Evolutionary conservation across 345 rosid genomes (phyloP).

Genomic region (Draba incana): DNA sequence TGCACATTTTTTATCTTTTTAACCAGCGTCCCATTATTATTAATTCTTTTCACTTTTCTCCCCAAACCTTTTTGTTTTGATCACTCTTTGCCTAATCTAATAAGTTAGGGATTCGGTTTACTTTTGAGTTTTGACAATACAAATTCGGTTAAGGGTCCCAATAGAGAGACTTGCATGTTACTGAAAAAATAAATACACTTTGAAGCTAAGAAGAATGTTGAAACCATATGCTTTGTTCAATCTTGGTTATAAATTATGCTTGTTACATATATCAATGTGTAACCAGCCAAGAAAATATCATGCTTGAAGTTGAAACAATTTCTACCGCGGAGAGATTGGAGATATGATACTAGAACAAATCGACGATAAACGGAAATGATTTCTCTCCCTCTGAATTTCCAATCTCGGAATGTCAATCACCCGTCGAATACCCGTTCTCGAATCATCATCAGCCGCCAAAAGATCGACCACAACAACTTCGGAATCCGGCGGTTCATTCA

Average conservation of each 20-base stretch:
- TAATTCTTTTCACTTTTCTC: background rate
- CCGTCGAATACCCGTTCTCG: conserved; percentile 19
- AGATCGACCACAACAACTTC: conserved; percentile 70
- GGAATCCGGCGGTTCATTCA: conserved; percentile 75
- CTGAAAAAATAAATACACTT: too few species aligned
- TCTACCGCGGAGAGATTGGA: conserved; percentile 64
- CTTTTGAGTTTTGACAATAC: background rate
- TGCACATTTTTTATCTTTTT: conserved; percentile 14
- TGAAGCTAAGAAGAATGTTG: too few species aligned
- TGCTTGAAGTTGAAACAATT: background rate
- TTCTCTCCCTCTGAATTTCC: conserved; percentile 28
- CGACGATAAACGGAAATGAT: conserved; percentile 33
- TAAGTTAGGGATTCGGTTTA: background rate
- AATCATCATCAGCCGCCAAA: conserved; percentile 53
- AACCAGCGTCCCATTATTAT: background rate
- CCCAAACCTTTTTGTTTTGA: conserved; percentile 21
- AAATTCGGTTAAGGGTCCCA: background rate
- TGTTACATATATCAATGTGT: background rate
- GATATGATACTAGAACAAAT: conserved; percentile 56
- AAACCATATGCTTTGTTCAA: background rate
- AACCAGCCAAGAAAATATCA: background rate
- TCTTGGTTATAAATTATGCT: background rate
- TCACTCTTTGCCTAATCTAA: background rate
- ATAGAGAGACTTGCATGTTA: background rate
- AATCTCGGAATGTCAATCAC: conserved; percentile 29